Evolutionary conservation across 2,329 filamentous ascomycete species (phyloP), one percentile per base, ranked within the genome.

Genomic region (Drechslera avenae): DNA sequence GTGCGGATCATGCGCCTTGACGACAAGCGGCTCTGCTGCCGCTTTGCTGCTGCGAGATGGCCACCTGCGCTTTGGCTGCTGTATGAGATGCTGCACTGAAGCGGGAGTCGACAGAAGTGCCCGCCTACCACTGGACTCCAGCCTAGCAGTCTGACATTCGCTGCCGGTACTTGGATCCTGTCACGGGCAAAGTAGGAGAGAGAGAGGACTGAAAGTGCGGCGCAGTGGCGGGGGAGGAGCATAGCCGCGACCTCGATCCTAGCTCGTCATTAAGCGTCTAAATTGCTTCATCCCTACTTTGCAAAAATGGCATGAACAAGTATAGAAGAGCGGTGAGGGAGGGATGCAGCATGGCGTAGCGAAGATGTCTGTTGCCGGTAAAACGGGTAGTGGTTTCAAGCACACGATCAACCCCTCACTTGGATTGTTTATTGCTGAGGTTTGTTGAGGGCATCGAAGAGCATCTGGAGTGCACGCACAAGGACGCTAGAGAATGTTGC

Each of bases 241-340:
- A 54, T 46, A 51, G 53, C 58, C 50, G 57, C 49, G 62, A 43
- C 52, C 43, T 50, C 36, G 53, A 59, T 46, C 57, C 62, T 60
- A 62, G 63, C 53, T 57, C 49, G 59, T 57, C 44, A 60, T 54
- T 35, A 46, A 55, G 62, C 46, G 47, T 46, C 23, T 56, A 66
- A 57, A 64, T 68, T 68, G 55, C 56, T 53, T 34, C 28, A 63
- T 57, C 59, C 57, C 43, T 49, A 60, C 51, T 40, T 46, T 45
- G 47, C 49, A 39, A 39, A 50, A 39, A 50, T 52, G 30, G 40
- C 40, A 51, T 30, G 36, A 21, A 39, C 58, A 62, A 62, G 58
- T 64, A 65, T 66, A 72, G 68, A 71, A 63, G 54, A 66, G 69
- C 69, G 68, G 69, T 73, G 68, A 66, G 47, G 43, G 68, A 66